These are phyloP conservation scores for Starmerella asiatica DNA, from an alignment of 805 yeast genomes.

Conservation along the genomic window DNA sequence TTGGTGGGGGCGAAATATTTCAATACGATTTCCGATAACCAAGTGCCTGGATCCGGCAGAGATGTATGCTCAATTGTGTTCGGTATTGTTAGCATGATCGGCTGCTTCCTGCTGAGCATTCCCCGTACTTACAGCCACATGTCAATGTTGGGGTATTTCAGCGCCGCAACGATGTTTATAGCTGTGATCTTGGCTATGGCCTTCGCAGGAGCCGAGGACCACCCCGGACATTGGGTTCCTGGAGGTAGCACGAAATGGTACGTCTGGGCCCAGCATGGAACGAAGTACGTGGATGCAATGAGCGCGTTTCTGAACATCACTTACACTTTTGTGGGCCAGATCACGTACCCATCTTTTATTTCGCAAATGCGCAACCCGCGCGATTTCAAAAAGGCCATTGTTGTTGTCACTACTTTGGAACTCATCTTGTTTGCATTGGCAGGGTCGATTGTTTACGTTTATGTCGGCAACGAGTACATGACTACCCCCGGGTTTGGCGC, in stretches of 20 bases:
- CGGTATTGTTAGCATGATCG: constrained; percentile 36
- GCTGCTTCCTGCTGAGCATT: constrained; percentile 39
- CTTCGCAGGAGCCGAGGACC: constrained; percentile 41
- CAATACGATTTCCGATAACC: constrained; percentile 39
- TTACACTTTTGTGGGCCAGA: constrained; percentile 52
- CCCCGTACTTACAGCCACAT: constrained; percentile 45
- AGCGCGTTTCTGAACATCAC: constrained; percentile 45
- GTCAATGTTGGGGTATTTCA: constrained; percentile 39
- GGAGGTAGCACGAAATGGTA: constrained; percentile 33
- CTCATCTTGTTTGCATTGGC: constrained; percentile 39
- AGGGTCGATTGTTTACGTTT: constrained; percentile 46
- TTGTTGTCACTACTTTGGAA: constrained; percentile 39
- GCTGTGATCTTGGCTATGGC: constrained; percentile 41
- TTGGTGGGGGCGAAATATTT: constrained; percentile 47
- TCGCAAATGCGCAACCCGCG: constrained; percentile 45
- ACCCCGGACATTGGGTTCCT: constrained; percentile 32
- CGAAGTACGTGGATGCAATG: constrained; percentile 43
- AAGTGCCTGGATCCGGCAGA: constrained; percentile 5
- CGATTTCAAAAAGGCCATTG: constrained; percentile 45
- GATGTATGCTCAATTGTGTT: constrained; percentile 42
- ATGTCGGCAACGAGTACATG: constrained; percentile 40
- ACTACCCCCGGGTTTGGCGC: constrained; percentile 51
- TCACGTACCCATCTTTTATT: constrained; percentile 49
- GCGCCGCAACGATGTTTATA: constrained; percentile 45
- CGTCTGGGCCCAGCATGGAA: constrained; percentile 40